phyloP scores from a whole-genome alignment of 108 stramenopile species.

The Seminavis robusta region DNA sequence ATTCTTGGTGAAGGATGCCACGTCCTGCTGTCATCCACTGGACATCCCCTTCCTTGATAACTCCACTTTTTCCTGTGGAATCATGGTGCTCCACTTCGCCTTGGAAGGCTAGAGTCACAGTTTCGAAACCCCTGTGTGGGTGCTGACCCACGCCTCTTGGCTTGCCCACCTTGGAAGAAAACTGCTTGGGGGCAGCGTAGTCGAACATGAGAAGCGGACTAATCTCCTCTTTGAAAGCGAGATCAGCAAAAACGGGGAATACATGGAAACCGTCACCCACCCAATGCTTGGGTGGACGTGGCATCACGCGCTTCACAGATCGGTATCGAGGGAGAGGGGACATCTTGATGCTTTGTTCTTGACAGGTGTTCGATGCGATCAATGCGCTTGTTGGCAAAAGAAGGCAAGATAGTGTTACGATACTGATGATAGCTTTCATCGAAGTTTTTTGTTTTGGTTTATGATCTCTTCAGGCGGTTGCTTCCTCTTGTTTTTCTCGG shows the following conservation, averaged over 20 bases:
- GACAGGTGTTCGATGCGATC: too few species aligned
- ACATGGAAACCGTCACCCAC: constrained; percentile 82
- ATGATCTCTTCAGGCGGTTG: too few species aligned
- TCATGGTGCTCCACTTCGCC: constrained; percentile 91
- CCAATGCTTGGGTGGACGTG: constrained; percentile 61
- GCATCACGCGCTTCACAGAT: constrained; percentile 31
- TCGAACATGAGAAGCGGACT: constrained; percentile 87
- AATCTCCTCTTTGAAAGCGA: constrained; percentile 74
- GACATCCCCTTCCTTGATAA: constrained; percentile 76
- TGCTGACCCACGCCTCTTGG: constrained; percentile 80
- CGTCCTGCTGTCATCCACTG: constrained; percentile 97
- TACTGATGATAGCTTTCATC: too few species aligned
- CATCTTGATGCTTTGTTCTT: background rate
- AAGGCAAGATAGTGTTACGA: too few species aligned
- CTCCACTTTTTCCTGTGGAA: constrained; percentile 65
- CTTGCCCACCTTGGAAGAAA: constrained; percentile 23
- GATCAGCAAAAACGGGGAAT: constrained; percentile 78
- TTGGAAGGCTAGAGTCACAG: constrained; percentile 87
- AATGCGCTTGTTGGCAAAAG: too few species aligned
- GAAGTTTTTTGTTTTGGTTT: too few species aligned
- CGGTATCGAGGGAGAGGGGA: constrained; percentile 21
- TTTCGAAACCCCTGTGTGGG: constrained; percentile 89
- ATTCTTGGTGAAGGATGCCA: constrained; percentile 92
- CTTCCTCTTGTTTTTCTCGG: too few species aligned
- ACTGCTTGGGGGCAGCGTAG: constrained; percentile 69